Evolutionary conservation across 1,284 basidiomycete genomes (phyloP), one percentile per base, ranked within the genome.

Genomic region (Trichosporon sp.): DNA sequence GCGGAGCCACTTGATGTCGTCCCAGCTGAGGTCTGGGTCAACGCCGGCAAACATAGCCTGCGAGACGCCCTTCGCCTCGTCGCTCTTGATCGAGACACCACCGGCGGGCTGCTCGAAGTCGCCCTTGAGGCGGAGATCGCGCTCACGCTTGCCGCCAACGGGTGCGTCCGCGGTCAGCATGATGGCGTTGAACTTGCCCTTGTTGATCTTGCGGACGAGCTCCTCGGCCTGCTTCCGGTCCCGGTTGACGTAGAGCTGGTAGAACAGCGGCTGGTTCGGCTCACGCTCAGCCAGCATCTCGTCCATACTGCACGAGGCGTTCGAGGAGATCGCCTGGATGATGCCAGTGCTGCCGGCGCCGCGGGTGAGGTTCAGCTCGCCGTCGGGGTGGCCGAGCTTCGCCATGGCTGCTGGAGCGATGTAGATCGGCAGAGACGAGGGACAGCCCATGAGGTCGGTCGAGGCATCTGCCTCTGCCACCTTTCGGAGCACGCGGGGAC

Each of bases 341-440:
- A 79, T 70, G 4, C 74, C 74, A 8, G 69, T 71, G 11, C 65
- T 63, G n/a, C 76, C 79, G 6, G 82, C 82, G 2, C 80, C 82
- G 9, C 75, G 70, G 0, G 94, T 97, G 52, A 97, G 77, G 73
- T 88, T 89, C 11, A 95, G 83, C 80, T 96, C 94, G 19, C 94
- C 94, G 63, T 95, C 91, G 0, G 92, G 91, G 74, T 96, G 94
- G 5, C 92, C 95, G 2, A 98, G 87, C 81, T 95, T 96, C 32
- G 94, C 74, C 19, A 78, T 68, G 9, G 76, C 76, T 4, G 75
- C 76, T 3, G 75, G 75, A 16, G 77, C 75, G 62, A 88, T 91
- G 77, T 95, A 95, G 23, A 95, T 80, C 3, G 92, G 91, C 86
- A 95, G 87, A 52, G 81, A 85, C 8, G 88, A 84, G 67, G 83